Evolutionary conservation across 2,329 filamentous ascomycete genomes (phyloP).

Genomic region (Juglanconis oblonga): DNA sequence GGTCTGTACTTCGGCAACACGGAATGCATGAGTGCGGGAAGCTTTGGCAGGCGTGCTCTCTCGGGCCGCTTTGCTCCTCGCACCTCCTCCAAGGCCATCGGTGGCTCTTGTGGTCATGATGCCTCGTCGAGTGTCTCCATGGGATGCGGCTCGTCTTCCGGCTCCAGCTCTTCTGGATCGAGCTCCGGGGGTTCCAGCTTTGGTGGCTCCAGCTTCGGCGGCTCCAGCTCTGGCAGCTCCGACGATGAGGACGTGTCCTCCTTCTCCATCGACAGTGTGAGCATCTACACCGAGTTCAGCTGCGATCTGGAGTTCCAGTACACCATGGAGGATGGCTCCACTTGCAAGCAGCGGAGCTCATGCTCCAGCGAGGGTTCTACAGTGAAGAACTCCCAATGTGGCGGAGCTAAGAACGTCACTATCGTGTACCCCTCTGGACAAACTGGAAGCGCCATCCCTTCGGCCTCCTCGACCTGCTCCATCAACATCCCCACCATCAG

Average conservation of each 20-base stretch:
- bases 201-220: neutral
- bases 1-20: slow-evolving; percentile 75
- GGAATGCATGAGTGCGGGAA: slow-evolving; percentile 54
- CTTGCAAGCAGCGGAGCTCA: slow-evolving; percentile 72
- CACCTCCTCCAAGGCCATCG: slow-evolving; percentile 58
- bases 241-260: slow-evolving; percentile 32
- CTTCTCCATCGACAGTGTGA: slow-evolving; percentile 75
- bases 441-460: slow-evolving; percentile 48
- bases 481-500: slow-evolving; percentile 71
- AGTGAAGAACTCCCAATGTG: slow-evolving; percentile 84
- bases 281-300: slow-evolving; percentile 72
- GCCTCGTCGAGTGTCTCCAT: slow-evolving; percentile 56
- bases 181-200: neutral
- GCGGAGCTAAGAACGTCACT: slow-evolving; percentile 79
- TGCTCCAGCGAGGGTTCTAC: slow-evolving; percentile 68
- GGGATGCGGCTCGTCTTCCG: slow-evolving; percentile 34
- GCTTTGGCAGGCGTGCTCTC: slow-evolving; percentile 53
- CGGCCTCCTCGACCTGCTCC: slow-evolving; percentile 51
- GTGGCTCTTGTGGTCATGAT: slow-evolving; percentile 48
- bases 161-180: neutral
- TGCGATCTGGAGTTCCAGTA: slow-evolving; percentile 83
- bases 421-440: slow-evolving; percentile 62
- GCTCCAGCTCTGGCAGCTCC: slow-evolving; percentile 31
- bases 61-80: slow-evolving; percentile 43
- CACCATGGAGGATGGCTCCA: slow-evolving; percentile 76